Evolutionary conservation across 768 basidiomycete species (phyloP).

Genomic region (Lactarius trivialis): DNA sequence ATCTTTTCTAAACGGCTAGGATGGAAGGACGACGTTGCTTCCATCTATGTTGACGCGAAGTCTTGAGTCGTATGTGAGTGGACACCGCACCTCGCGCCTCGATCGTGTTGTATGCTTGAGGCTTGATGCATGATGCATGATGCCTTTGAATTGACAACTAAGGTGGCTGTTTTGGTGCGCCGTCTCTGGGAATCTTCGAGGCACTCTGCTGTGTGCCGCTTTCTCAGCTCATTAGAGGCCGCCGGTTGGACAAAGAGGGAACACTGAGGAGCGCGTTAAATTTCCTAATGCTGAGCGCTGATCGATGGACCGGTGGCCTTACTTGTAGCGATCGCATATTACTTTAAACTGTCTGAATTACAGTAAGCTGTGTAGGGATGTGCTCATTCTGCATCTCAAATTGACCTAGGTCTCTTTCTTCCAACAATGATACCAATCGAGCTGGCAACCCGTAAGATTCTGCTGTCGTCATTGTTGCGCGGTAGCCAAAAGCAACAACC

Average conservation of each 20-base stretch:
- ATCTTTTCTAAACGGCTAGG: too few species aligned
- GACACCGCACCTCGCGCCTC: too few species aligned
- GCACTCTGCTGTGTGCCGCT: background rate
- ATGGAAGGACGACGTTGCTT: too few species aligned
- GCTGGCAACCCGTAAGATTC: background rate
- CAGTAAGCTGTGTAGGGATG: too few species aligned
- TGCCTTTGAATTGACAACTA: background rate
- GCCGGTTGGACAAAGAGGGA: background rate
- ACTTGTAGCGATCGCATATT: background rate
- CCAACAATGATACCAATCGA: background rate
- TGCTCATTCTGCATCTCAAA: background rate
- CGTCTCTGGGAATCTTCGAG: background rate
- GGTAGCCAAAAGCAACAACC: background rate
- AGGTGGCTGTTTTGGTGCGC: background rate
- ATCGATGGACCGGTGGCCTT: too few species aligned
- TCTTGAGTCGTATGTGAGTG: too few species aligned
- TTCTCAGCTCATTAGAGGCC: background rate
- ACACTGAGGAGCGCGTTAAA: too few species aligned
- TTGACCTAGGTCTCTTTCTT: too few species aligned
- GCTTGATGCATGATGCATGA: too few species aligned
- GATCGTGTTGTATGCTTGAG: background rate
- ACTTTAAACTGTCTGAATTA: too few species aligned
- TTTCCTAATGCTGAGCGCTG: too few species aligned
- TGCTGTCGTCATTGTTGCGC: background rate
- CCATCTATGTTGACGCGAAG: too few species aligned